These are phyloP conservation scores for Dipodascopsis tothii DNA, from an alignment of 805 yeast genomes.

Conservation along the genomic window DNA sequence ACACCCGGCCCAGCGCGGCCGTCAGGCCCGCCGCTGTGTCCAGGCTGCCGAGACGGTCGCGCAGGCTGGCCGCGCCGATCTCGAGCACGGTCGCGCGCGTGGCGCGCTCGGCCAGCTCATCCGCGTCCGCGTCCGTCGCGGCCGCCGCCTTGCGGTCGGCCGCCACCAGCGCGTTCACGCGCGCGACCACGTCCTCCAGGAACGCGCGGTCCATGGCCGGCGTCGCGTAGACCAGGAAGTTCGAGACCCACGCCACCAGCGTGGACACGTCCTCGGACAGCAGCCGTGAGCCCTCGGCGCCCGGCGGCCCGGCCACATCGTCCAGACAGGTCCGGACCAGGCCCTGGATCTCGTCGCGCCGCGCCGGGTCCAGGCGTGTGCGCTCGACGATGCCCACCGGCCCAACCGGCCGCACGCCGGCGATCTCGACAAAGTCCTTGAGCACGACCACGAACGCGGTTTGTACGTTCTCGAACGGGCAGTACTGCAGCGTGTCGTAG, in stretches of 20 bases:
- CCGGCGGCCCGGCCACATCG: slow-evolving; percentile 7
- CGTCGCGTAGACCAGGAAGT: slow-evolving; percentile 11
- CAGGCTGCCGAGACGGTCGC: too few species aligned
- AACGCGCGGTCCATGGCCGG: slow-evolving; percentile 6
- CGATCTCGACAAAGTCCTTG: slow-evolving; percentile 44
- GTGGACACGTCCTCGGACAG: slow-evolving; percentile 13
- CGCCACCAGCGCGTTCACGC: slow-evolving; percentile 3
- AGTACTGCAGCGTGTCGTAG: slow-evolving; percentile 52
- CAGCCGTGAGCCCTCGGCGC: neutral
- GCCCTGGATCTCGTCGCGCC: slow-evolving; percentile 9
- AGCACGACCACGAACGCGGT: slow-evolving; percentile 58
- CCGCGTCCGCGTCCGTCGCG: slow-evolving; percentile 6
- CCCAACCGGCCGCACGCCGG: too few species aligned
- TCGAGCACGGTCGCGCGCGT: slow-evolving; percentile 9
- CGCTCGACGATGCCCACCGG: neutral
- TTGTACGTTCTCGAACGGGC: slow-evolving; percentile 58
- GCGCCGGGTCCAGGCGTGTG: slow-evolving; percentile 5
- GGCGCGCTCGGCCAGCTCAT: slow-evolving; percentile 16
- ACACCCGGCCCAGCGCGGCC: too few species aligned
- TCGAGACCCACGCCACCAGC: slow-evolving; percentile 18
- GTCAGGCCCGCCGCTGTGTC: too few species aligned
- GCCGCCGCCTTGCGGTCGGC: slow-evolving; percentile 3
- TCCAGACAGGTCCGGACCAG: slow-evolving; percentile 8
- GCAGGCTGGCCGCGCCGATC: slow-evolving; percentile 8
- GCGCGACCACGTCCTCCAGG: slow-evolving; percentile 4